A percentile compares a stretch with the other conserved stretches of the same genome.
Evolutionary conservation across 352 stramenopile species (phyloP).

Genomic region (Labyrinthula sp.): DNA sequence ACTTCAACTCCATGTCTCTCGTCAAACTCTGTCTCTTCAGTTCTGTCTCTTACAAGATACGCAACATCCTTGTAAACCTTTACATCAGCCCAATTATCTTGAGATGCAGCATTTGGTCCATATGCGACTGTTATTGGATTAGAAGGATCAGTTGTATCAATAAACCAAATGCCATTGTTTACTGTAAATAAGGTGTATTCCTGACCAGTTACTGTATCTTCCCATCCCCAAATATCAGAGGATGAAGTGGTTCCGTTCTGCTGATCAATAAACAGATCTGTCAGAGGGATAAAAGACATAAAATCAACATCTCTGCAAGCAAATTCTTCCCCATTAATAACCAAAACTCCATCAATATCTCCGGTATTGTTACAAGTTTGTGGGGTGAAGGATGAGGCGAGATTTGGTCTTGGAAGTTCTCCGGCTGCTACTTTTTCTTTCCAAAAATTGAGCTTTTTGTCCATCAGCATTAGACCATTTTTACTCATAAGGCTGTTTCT

Average conservation of each 20-base stretch:
- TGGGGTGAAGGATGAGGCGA: too few species aligned
- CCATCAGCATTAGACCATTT: too few species aligned
- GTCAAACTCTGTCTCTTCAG: too few species aligned
- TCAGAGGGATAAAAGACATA: neutral
- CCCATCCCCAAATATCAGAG: slow-evolving; percentile 23
- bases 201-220: neutral
- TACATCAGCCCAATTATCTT: slow-evolving; percentile 28
- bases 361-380: too few species aligned
- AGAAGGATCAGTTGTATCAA: slow-evolving; percentile 6
- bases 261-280: too few species aligned
- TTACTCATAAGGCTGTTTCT: too few species aligned
- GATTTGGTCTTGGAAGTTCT: too few species aligned
- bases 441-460: too few species aligned
- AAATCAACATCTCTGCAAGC: slow-evolving; percentile 11
- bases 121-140: neutral
- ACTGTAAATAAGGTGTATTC: slow-evolving; percentile 1
- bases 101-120: neutral
- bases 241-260: neutral
- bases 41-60: slow-evolving; percentile 31
- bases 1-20: slow-evolving; percentile 34
- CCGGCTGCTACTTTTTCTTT: too few species aligned
- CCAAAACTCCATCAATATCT: too few species aligned
- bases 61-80: slow-evolving; percentile 29
- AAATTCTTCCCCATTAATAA: too few species aligned
- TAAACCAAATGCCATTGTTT: neutral